phyloP scores from a whole-genome alignment of 1,139 yeast species.

The Yamadazyma spencermartinsiae region DNA sequence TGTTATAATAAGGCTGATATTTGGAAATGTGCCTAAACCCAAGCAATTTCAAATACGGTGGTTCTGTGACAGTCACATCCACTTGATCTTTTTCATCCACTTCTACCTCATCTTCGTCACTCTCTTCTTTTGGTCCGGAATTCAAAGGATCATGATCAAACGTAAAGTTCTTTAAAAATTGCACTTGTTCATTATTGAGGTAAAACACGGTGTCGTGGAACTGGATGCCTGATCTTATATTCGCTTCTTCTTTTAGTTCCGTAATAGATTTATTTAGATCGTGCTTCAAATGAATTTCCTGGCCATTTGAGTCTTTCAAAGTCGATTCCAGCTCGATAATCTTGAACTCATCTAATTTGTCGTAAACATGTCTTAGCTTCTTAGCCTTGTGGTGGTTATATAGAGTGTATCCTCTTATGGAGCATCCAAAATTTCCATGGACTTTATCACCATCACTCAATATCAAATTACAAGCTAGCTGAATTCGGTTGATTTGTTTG shows the following conservation, averaged over 20 bases:
- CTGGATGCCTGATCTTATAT: slow-evolving; percentile 28
- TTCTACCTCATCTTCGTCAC: slow-evolving; percentile 7
- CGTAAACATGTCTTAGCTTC: slow-evolving; percentile 43
- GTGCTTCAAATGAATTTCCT: slow-evolving; percentile 18
- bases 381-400: slow-evolving; percentile 53
- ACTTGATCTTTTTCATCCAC: slow-evolving; percentile 13
- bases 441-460: slow-evolving; percentile 38
- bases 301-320: slow-evolving; percentile 20
- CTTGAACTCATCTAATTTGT: slow-evolving; percentile 49
- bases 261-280: slow-evolving; percentile 20
- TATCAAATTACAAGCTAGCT: slow-evolving; percentile 58
- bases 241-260: slow-evolving; percentile 44
- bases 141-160: slow-evolving; percentile 39
- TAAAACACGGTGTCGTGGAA: slow-evolving; percentile 28
- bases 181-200: slow-evolving; percentile 27
- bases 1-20: slow-evolving; percentile 53
- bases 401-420: slow-evolving; percentile 72
- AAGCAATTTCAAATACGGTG: slow-evolving; percentile 53
- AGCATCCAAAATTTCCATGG: slow-evolving; percentile 54
- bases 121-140: slow-evolving; percentile 6
- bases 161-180: slow-evolving; percentile 31
- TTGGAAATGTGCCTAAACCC: slow-evolving; percentile 58
- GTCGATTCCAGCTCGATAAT: slow-evolving; percentile 54
- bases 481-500: slow-evolving; percentile 62
- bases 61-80: slow-evolving; percentile 21